Base-by-base conservation (phyloP, 495 filamentous ascomycete species). In the Penicillium cataractarum region DNA sequence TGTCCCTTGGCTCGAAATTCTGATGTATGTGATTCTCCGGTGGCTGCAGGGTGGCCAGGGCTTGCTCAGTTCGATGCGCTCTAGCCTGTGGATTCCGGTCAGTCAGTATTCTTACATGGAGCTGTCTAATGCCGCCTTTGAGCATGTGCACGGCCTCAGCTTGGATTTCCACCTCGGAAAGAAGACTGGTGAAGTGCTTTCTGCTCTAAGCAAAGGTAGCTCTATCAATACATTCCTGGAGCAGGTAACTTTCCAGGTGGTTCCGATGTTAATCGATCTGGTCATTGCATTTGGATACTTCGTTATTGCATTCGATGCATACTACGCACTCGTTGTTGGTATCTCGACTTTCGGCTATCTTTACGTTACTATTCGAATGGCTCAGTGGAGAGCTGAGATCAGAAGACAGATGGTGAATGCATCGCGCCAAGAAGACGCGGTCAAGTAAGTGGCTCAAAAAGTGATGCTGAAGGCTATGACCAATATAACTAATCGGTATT, bases 161-260 rank as follows among this genome's bases (percentile, higher is more conserved):
- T 80, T 97, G 65, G 95, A 98, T 70, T 99, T 99, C 68, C 95
- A 99, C 74, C 84, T 97, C 12, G 91, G 92, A 46, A 99, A 99
- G 78, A 92, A 93, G 74, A 98, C 95, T 1, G 95, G 95, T 26
- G 95, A 99, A 74, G 93, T 99, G 17, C 79, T 97, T 27, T 97
- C 92, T 22, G 95, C 95, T 0, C 80, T 99, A 58, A 97, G 93
- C 77, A 98, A 98, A 70, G 95, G 95, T 57, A 92, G 88, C 63
- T 91, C 95, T 2, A 97, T 99, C 80, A 98, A 99, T 68, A 92
- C 89, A 3, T 99, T 99, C 77, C 83, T 99, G 40, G 94, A 97
- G 74, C 91, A 96, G 73, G 86, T 97, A 56, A 97, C 95, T 2
- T 99, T 99, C 73, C 90, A 93, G 71, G 91, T 99, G 5, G 82